Percentiles rank a stretch among this genome's conserved stretches.
phyloP scores from a whole-genome alignment of 164 flowering plant genomes.

The Brasenia schreberi region DNA sequence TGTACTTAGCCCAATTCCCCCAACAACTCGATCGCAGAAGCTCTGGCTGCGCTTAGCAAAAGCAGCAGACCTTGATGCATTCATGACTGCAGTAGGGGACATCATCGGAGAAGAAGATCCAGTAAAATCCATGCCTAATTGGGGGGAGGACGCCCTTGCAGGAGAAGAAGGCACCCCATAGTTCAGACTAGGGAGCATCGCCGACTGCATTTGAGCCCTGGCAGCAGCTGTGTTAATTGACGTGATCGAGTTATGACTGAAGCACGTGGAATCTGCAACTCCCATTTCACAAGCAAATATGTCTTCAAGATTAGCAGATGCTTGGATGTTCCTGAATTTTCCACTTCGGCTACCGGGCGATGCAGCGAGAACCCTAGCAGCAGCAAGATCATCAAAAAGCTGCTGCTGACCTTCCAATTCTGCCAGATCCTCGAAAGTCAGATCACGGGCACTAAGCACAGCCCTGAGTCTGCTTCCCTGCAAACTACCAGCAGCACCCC shows the following conservation, averaged over 20 bases:
- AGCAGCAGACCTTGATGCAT: slow-evolving; percentile 45
- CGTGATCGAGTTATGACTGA: neutral
- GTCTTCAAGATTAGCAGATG: slow-evolving; percentile 57
- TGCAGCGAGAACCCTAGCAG: slow-evolving; percentile 11
- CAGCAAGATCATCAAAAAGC: slow-evolving; percentile 9
- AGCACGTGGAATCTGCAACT: neutral
- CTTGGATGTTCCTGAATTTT: slow-evolving; percentile 13
- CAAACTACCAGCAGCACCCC: slow-evolving; percentile 32
- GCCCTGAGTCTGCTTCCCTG: slow-evolving; percentile 75
- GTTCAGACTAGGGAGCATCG: neutral
- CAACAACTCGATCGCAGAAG: slow-evolving; percentile 51
- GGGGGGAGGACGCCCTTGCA: slow-evolving; percentile 28
- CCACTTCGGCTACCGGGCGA: slow-evolving; percentile 9
- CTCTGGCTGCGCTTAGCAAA: slow-evolving; percentile 85
- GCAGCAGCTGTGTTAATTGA: neutral
- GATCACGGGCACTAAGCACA: slow-evolving; percentile 54
- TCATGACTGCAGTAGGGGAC: slow-evolving; percentile 37
- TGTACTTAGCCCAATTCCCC: slow-evolving; percentile 13
- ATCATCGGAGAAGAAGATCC: neutral
- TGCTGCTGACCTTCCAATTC: slow-evolving; percentile 36
- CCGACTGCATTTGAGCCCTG: neutral
- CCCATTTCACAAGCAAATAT: slow-evolving; percentile 17
- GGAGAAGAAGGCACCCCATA: slow-evolving; percentile 34
- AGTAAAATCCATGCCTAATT: slow-evolving; percentile 30
- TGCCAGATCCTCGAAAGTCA: slow-evolving; percentile 52